Evolutionary conservation across 2,329 filamentous ascomycete species (phyloP).

Genomic region (Fusarium sp.): DNA sequence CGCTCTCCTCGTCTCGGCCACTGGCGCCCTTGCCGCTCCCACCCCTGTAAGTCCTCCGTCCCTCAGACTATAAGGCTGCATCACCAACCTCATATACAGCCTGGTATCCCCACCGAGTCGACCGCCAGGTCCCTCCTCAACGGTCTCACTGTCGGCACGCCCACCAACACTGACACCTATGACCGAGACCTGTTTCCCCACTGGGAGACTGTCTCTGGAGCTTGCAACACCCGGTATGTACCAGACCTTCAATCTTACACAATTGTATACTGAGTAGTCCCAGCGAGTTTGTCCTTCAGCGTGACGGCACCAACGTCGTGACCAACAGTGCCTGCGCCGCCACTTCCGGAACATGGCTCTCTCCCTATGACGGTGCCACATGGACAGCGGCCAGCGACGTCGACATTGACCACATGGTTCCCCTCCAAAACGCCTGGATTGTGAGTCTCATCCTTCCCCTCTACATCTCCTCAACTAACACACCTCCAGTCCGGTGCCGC

Average conservation of each 20-base stretch:
- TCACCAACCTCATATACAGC: slow-evolving; percentile 42
- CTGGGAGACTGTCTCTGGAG: slow-evolving; percentile 74
- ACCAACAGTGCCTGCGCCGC: slow-evolving; percentile 70
- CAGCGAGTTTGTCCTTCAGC: slow-evolving; percentile 43
- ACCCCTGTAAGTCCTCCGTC: slow-evolving; percentile 39
- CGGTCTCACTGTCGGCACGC: slow-evolving; percentile 67
- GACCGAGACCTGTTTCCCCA: slow-evolving; percentile 76
- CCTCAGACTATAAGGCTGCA: background rate
- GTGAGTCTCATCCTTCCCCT: slow-evolving; percentile 52
- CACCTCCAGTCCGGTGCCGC: slow-evolving; percentile 73
- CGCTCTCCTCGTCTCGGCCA: slow-evolving; percentile 40
- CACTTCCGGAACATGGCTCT: slow-evolving; percentile 75
- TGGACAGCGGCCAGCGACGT: slow-evolving; percentile 78
- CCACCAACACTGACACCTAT: slow-evolving; percentile 69
- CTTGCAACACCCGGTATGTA: slow-evolving; percentile 74
- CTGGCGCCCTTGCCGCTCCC: slow-evolving; percentile 46
- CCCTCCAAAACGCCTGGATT: slow-evolving; percentile 84
- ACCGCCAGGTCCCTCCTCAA: slow-evolving; percentile 69
- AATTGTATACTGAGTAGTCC: slow-evolving; percentile 12
- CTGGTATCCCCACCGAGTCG: slow-evolving; percentile 71
- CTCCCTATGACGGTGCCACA: slow-evolving; percentile 78
- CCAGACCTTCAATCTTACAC: background rate
- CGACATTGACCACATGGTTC: slow-evolving; percentile 88
- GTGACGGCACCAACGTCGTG: slow-evolving; percentile 76
- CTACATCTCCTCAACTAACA: slow-evolving; percentile 12